Evolutionary conservation across 768 basidiomycete genomes (phyloP).

Genomic region (Lactifluus echinatus): DNA sequence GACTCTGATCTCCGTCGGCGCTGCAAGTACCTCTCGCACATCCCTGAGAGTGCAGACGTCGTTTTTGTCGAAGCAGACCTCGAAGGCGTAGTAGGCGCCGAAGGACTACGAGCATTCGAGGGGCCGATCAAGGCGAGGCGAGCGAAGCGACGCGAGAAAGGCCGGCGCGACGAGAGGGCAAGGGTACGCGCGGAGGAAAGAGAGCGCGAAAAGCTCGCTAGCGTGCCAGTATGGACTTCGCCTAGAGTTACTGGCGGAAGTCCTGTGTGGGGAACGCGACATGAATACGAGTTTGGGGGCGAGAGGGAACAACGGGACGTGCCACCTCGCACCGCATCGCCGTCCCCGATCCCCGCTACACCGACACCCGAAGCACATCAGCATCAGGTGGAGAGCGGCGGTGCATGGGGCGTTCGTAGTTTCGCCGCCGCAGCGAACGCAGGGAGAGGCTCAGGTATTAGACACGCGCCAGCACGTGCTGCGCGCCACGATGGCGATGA

Average conservation of each 20-base stretch:
- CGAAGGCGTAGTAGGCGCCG: slow-evolving; percentile 61
- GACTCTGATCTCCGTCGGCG: slow-evolving; percentile 91
- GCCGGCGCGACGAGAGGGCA: slow-evolving; percentile 80
- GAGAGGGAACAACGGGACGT: background rate
- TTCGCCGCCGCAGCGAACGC: slow-evolving; percentile 75
- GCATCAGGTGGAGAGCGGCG: slow-evolving; percentile 25
- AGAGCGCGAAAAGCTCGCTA: slow-evolving; percentile 28
- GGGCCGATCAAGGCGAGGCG: slow-evolving; percentile 69
- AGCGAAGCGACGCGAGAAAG: slow-evolving; percentile 70
- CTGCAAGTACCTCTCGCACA: slow-evolving; percentile 91
- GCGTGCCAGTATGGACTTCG: background rate
- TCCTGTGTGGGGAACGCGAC: slow-evolving; percentile 1
- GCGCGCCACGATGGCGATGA: slow-evolving; percentile 23
- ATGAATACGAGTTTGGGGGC: slow-evolving; percentile 5
- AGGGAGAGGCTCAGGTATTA: slow-evolving; percentile 19
- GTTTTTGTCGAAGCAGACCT: slow-evolving; percentile 90
- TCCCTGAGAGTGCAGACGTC: slow-evolving; percentile 87
- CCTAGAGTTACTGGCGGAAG: background rate
- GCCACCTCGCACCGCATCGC: background rate
- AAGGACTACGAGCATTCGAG: slow-evolving; percentile 77
- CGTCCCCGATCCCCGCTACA: background rate
- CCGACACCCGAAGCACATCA: background rate
- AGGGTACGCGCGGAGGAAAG: slow-evolving; percentile 67
- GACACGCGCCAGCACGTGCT: slow-evolving; percentile 25
- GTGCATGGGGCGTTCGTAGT: slow-evolving; percentile 73